A percentile compares a stretch with the other conserved stretches of the same genome.
Conservation (phyloP, 768 basidiomycete species). For the Cubamyces sp. region DNA sequence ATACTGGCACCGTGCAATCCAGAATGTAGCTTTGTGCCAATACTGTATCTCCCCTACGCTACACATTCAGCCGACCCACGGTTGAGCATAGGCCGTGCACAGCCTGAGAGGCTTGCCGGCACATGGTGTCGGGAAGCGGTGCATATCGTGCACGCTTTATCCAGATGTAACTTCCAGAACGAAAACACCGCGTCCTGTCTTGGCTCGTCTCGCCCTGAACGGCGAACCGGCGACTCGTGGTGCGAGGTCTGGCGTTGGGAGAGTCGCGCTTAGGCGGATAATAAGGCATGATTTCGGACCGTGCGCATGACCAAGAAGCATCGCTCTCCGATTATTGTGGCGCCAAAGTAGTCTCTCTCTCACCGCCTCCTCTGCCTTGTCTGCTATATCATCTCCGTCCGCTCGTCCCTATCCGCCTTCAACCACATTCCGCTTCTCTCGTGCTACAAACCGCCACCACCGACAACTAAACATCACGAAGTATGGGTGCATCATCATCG, state of each 20-base stretch:
- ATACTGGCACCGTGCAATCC: neutral
- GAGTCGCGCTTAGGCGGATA: neutral
- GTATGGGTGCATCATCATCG: constrained; percentile 27
- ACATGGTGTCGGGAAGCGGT: constrained; percentile 3
- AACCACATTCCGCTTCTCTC: neutral
- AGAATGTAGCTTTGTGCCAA: neutral
- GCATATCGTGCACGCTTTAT: neutral
- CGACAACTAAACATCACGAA: neutral
- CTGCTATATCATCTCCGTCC: too few relatives aligned
- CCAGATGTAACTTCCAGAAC: too few relatives aligned
- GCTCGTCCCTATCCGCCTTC: neutral
- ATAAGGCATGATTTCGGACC: neutral
- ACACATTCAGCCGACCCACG: neutral
- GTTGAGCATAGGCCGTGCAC: neutral
- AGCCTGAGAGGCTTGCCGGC: neutral
- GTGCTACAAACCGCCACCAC: neutral
- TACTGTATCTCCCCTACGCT: neutral
- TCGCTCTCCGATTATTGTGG: neutral
- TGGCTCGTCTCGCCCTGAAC: neutral
- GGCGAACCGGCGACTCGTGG: neutral
- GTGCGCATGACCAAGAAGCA: constrained; percentile 6
- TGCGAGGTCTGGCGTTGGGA: neutral
- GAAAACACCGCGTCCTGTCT: neutral
- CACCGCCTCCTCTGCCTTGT: neutral
- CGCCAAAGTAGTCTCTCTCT: neutral